Conservation (phyloP, 2,329 filamentous ascomycete genomes). For the Simplicillium aogashimaense region DNA sequence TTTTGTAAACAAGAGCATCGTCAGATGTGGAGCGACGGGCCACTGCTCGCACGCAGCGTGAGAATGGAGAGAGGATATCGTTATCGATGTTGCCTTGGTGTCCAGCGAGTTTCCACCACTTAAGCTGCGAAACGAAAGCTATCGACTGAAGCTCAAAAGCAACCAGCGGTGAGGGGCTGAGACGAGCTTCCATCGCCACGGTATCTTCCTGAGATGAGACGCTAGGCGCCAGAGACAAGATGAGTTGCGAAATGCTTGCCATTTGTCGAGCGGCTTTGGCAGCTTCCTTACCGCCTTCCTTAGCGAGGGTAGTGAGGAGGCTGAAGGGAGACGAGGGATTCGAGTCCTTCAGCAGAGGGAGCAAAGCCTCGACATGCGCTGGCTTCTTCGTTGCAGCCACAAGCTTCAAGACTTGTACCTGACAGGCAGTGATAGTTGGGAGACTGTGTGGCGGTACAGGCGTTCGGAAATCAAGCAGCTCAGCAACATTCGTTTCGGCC, state of each 20-base stretch:
- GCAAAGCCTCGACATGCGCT: conserved; percentile 43
- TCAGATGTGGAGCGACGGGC: conserved; percentile 37
- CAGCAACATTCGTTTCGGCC: conserved; percentile 33
- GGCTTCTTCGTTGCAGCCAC: conserved; percentile 52
- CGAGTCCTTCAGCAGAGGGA: conserved; percentile 43
- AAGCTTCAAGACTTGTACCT: conserved; percentile 55
- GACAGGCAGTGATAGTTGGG: conserved; percentile 49
- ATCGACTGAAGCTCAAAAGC: conserved; percentile 55
- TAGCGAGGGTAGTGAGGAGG: conserved; percentile 39
- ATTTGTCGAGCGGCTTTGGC: conserved; percentile 55
- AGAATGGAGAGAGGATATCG: conserved; percentile 56
- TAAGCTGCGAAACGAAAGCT: conserved; percentile 50
- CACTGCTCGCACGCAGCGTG: conserved; percentile 53
- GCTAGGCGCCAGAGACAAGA: conserved; percentile 58
- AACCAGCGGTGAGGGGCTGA: conserved; percentile 44
- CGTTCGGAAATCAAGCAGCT: conserved; percentile 53
- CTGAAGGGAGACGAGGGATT: conserved; percentile 47
- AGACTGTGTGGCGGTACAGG: conserved; percentile 33
- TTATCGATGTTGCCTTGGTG: conserved; percentile 51
- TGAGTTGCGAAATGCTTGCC: conserved; percentile 52
- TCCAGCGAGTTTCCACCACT: conserved; percentile 54
- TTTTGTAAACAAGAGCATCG: conserved; percentile 25
- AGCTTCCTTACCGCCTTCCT: conserved; percentile 31
- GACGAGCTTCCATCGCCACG: conserved; percentile 38
- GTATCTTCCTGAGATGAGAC: conserved; percentile 54